Conservation (phyloP, 2,329 filamentous ascomycete genomes). For the Fusarium nurragi region DNA sequence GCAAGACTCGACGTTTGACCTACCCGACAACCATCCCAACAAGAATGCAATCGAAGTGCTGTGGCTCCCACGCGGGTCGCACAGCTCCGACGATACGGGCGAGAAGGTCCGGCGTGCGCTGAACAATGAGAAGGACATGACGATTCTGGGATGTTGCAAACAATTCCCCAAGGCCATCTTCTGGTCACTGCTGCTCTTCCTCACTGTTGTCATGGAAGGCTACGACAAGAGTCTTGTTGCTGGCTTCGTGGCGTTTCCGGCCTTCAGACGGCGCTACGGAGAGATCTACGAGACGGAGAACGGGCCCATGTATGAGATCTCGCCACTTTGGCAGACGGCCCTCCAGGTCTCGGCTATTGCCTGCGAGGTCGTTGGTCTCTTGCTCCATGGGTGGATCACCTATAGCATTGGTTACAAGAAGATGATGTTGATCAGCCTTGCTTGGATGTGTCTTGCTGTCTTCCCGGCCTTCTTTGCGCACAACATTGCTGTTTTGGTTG, state of each 20-base stretch:
- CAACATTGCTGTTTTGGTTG: constrained; percentile 46
- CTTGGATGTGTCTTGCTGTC: constrained; percentile 50
- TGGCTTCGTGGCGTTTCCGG: constrained; percentile 31
- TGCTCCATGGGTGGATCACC: constrained; percentile 52
- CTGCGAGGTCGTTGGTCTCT: constrained; percentile 48
- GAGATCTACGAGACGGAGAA: constrained; percentile 9
- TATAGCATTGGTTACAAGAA: constrained; percentile 51
- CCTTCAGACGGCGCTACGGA: constrained; percentile 43
- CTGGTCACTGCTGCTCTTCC: constrained; percentile 34
- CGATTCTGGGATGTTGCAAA: constrained; percentile 19
- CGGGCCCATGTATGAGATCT: constrained; percentile 25
- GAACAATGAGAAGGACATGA: constrained; percentile 36
- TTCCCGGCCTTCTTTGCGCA: constrained; percentile 52
- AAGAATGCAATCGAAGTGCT: constrained; percentile 27
- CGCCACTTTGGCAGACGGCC: constrained; percentile 18
- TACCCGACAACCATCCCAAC: constrained; percentile 27
- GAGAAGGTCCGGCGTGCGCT: constrained; percentile 31
- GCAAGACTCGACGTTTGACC: constrained; percentile 21
- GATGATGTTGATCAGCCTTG: constrained; percentile 51
- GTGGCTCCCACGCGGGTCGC: constrained; percentile 34
- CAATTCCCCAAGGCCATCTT: constrained; percentile 37
- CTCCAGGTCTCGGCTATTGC: constrained; percentile 19
- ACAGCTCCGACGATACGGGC: constrained; percentile 36
- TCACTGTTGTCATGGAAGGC: constrained; percentile 40
- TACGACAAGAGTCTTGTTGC: constrained; percentile 32